These are phyloP conservation scores for Moesziomyces sp. DNA, from an alignment of 1,284 basidiomycete species.

Conservation along the genomic window DNA sequence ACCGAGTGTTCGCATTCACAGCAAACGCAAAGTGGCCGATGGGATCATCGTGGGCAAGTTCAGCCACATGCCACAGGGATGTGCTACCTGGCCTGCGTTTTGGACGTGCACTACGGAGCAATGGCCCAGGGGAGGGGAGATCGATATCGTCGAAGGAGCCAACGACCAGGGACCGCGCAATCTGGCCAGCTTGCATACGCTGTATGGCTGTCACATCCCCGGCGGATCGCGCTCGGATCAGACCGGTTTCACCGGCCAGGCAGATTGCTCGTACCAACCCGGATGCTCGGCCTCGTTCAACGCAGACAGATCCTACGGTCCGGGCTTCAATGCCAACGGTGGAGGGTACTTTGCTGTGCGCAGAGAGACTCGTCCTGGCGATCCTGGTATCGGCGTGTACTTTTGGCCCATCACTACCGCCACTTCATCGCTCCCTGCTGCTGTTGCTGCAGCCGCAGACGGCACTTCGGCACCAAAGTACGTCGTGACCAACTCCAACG, in stretches of 20 bases:
- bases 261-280: constrained; percentile 54
- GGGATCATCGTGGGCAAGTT: constrained; percentile 49
- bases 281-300: constrained; percentile 52
- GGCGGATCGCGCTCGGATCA: constrained; percentile 22
- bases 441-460: constrained; percentile 32
- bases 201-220: constrained; percentile 38
- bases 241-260: constrained; percentile 19
- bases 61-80: constrained; percentile 47
- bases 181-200: constrained; percentile 51
- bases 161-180: constrained; percentile 52
- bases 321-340: constrained; percentile 46
- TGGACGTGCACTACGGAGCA: constrained; percentile 51
- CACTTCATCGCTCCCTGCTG: constrained; percentile 25
- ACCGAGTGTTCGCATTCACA: constrained; percentile 43
- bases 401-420: constrained; percentile 48
- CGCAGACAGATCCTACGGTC: constrained; percentile 38
- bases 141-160: constrained; percentile 59
- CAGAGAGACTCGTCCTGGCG: constrained; percentile 48
- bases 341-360: constrained; percentile 58
- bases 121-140: constrained; percentile 57
- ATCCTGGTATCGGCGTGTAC: constrained; percentile 48
- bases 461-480: constrained; percentile 35
- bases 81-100: constrained; percentile 62
- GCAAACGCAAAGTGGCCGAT: constrained; percentile 41
- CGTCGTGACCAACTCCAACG: constrained; percentile 41